A percentile compares a stretch with the other conserved stretches of the same genome.
These are phyloP conservation scores for Stachybotrys echinatus DNA, from an alignment of 2,329 filamentous ascomycete genomes.

Conservation along the genomic window DNA sequence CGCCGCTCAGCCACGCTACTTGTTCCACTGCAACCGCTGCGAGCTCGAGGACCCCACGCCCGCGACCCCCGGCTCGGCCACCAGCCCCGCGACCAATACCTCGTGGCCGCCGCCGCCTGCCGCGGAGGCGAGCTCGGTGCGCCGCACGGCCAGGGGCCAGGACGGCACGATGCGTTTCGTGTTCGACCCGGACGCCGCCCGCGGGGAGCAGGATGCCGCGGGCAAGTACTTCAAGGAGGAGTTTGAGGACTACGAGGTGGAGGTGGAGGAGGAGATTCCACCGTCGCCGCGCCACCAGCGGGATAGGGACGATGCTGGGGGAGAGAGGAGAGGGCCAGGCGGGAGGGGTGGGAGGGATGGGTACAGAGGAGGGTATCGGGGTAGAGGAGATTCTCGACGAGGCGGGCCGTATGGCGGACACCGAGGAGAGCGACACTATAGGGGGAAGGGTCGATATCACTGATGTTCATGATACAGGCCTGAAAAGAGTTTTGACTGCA, in stretches of 20 bases:
- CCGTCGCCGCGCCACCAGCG: constrained; percentile 18
- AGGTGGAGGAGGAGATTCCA: constrained; percentile 62
- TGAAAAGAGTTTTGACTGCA: too few relatives aligned
- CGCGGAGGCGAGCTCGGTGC: constrained; percentile 23
- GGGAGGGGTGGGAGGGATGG: constrained; percentile 17
- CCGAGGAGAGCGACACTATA: constrained; percentile 25
- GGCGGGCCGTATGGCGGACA: constrained; percentile 28
- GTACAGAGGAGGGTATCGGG: constrained; percentile 23
- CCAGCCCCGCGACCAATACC: constrained; percentile 33
- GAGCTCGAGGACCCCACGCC: constrained; percentile 30
- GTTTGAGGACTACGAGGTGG: constrained; percentile 71
- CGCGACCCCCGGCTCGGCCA: constrained; percentile 22
- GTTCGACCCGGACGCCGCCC: constrained; percentile 72
- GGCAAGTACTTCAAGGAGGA: constrained; percentile 66
- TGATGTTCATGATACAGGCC: constrained; percentile 9
- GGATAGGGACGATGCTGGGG: constrained; percentile 7
- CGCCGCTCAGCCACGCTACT: constrained; percentile 56
- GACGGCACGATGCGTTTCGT: constrained; percentile 86
- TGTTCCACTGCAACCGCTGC: constrained; percentile 52
- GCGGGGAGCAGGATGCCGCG: constrained; percentile 63
- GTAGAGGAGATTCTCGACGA: constrained; percentile 24
- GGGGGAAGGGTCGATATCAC: constrained; percentile 26
- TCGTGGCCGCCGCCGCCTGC: constrained; percentile 20
- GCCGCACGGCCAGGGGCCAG: constrained; percentile 33
- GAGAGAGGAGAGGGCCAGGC: constrained; percentile 7